phyloP scores from a whole-genome alignment of 202 grass and related monocot genomes.

The Schoenoplectus triqueter region DNA sequence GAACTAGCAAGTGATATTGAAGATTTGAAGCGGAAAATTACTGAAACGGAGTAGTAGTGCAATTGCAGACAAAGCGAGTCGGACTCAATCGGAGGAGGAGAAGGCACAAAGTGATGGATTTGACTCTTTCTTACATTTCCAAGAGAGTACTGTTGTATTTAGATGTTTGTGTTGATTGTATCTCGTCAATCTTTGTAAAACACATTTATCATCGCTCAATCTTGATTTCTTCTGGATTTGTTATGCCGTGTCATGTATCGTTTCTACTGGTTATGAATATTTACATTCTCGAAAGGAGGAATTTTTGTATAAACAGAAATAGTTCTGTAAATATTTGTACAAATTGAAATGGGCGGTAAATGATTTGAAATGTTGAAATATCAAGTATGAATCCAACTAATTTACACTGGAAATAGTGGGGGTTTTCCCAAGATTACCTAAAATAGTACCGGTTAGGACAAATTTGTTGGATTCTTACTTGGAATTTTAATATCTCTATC shows the following conservation, averaged over 20 bases:
- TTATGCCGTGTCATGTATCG: background rate
- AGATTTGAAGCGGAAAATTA: slow-evolving; percentile 60
- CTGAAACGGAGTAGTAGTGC: slow-evolving; percentile 36
- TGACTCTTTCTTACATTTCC: no score
- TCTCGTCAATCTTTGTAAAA: slow-evolving; percentile 30
- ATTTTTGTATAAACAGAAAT: background rate
- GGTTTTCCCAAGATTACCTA: no score
- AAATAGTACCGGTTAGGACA: no score
- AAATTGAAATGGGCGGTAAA: no score
- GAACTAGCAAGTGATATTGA: slow-evolving; percentile 57
- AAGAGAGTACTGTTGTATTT: slow-evolving; percentile 13
- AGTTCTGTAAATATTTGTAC: no score
- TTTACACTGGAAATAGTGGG: no score
- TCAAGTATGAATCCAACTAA: no score
- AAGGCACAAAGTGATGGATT: no score
- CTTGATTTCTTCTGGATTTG: slow-evolving; percentile 13
- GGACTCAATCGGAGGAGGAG: no score
- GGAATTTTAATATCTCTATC: no score
- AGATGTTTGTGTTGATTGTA: slow-evolving; percentile 2
- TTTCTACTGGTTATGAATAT: background rate
- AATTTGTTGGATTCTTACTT: no score
- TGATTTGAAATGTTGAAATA: no score
- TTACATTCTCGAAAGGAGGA: background rate
- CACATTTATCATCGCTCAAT: slow-evolving; percentile 5
- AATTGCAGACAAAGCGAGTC: background rate